These are phyloP conservation scores for Verticillium alfalfae DNA, from an alignment of 2,329 filamentous ascomycete species.

Conservation along the genomic window DNA sequence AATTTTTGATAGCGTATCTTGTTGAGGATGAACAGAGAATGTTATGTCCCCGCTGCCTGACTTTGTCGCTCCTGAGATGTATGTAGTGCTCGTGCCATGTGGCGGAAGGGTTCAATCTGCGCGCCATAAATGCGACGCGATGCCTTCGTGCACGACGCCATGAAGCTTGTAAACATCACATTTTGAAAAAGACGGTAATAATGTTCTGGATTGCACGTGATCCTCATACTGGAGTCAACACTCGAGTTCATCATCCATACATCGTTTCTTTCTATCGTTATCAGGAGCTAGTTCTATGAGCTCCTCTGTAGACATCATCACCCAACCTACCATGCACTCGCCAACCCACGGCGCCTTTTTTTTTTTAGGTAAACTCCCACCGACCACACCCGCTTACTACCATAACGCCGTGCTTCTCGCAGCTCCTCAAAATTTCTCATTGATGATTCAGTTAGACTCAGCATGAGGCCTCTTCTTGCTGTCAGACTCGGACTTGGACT, in stretches of 20 bases:
- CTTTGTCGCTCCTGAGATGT: neutral
- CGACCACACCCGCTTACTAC: neutral
- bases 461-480: neutral
- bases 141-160: too few relatives aligned
- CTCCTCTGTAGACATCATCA: neutral
- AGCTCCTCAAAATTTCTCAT: neutral
- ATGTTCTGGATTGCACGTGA: neutral
- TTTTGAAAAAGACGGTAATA: too few relatives aligned
- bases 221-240: neutral
- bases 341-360: neutral
- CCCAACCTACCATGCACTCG: neutral
- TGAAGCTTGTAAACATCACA: too few relatives aligned
- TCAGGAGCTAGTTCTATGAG: neutral
- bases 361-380: neutral
- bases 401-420: neutral
- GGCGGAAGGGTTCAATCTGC: too few relatives aligned
- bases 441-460: neutral
- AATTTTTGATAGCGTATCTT: neutral
- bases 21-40: neutral
- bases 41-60: neutral
- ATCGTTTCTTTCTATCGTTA: neutral
- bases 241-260: neutral
- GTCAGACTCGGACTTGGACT: conserved; percentile 40
- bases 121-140: too few relatives aligned
- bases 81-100: too few relatives aligned